phyloP scores from a whole-genome alignment of 306 rosid genomes.

The Castanospermum australe region DNA sequence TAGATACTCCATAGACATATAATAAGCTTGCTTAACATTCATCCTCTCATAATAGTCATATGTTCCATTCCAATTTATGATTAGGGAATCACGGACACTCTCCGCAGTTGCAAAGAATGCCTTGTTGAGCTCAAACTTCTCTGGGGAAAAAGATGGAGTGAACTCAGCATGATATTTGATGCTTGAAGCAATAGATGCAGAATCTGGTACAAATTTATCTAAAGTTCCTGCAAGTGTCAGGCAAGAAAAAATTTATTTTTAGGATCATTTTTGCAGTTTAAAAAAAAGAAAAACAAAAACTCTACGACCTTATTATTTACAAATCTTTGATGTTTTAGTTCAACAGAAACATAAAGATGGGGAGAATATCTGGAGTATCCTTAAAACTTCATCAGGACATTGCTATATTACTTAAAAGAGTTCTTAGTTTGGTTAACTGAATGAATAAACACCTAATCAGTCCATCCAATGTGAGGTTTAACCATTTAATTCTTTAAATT shows the following conservation, averaged over 20 bases:
- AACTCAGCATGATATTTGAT: slow-evolving; percentile 94
- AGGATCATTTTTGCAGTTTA: not conserved
- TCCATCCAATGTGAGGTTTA: not conserved
- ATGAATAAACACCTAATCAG: not conserved
- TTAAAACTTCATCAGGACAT: not conserved
- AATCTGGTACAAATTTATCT: slow-evolving; percentile 54
- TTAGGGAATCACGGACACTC: slow-evolving; percentile 82
- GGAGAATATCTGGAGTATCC: not conserved
- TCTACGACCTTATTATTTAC: not conserved
- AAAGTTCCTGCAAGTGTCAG: slow-evolving; percentile 29
- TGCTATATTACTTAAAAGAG: not conserved
- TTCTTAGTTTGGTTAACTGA: not conserved
- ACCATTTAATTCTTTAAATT: not conserved
- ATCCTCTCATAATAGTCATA: slow-evolving; percentile 55
- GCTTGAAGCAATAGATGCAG: slow-evolving; percentile 72
- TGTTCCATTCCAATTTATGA: slow-evolving; percentile 87
- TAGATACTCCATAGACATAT: slow-evolving; percentile 94
- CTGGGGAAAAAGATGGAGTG: slow-evolving; percentile 77
- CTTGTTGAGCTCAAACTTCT: slow-evolving; percentile 66
- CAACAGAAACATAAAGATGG: slow-evolving; percentile 4
- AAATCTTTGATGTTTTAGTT: not conserved
- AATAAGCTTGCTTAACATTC: slow-evolving; percentile 88
- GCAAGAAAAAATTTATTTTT: not conserved
- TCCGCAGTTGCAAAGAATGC: slow-evolving; percentile 85
- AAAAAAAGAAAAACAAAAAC: not conserved